Evolutionary conservation across 2,329 filamentous ascomycete species (phyloP).

Genomic region (Aureobasidium sp.): DNA sequence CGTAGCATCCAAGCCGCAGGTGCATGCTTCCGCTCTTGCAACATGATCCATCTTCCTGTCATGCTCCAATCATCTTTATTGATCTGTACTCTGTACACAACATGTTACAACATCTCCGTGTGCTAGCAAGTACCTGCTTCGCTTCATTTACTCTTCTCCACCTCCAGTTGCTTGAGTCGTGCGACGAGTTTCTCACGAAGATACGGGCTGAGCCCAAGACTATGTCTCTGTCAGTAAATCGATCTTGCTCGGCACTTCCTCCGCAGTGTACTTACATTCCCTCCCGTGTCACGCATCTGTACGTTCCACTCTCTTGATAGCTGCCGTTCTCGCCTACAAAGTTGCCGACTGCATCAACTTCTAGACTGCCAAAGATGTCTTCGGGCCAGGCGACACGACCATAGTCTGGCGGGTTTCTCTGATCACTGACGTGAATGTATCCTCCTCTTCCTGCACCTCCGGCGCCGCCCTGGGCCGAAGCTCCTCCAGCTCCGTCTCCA

Average conservation of each 20-base stretch:
- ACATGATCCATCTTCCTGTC: not conserved
- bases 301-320: constrained; percentile 57
- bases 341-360: constrained; percentile 52
- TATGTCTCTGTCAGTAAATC: constrained; percentile 13
- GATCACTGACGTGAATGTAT: constrained; percentile 57
- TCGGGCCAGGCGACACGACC: constrained; percentile 60
- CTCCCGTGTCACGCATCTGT: constrained; percentile 53
- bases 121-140: not conserved
- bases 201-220: constrained; percentile 29
- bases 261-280: constrained; percentile 43
- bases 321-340: constrained; percentile 51
- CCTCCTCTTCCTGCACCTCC: constrained; percentile 53
- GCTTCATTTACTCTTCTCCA: not conserved
- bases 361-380: constrained; percentile 59
- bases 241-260: not conserved
- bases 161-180: constrained; percentile 26
- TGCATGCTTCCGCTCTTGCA: not conserved
- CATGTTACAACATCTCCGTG: not conserved
- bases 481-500: constrained; percentile 47
- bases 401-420: constrained; percentile 54
- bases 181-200: constrained; percentile 29
- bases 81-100: not conserved
- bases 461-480: constrained; percentile 52
- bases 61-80: not conserved
- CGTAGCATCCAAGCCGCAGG: not conserved